Percentiles rank a stretch among this genome's conserved stretches.
Evolutionary conservation across 192 early-diverging fungal genomes (phyloP).

Genomic region (Umbelopsis isabellina): DNA sequence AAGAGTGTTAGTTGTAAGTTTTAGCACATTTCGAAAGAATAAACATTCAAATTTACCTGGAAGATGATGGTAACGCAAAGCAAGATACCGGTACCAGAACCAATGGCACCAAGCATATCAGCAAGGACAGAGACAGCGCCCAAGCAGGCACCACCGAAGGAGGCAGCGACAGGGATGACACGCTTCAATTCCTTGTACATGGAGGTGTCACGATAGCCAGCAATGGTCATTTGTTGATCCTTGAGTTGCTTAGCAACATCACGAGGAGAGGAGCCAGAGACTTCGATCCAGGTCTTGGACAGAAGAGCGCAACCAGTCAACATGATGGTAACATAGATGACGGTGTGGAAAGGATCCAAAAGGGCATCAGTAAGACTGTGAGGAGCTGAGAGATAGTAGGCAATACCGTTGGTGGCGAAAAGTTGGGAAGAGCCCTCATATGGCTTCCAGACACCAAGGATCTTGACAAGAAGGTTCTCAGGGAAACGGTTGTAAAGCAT

Average conservation of each 20-base stretch:
- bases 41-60: conserved; percentile 44
- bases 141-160: conserved; percentile 96
- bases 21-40: background rate
- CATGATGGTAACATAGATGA: conserved; percentile 94
- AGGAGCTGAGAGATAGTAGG: conserved; percentile 99
- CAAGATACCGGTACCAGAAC: conserved; percentile 98
- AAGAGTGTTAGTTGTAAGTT: background rate
- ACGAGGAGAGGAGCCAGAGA: conserved; percentile 95
- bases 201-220: conserved; percentile 90
- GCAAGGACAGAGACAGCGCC: conserved; percentile 94
- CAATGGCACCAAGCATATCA: conserved; percentile 98
- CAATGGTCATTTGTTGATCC: conserved; percentile 95
- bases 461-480: conserved; percentile 88
- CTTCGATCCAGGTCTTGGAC: conserved; percentile 99
- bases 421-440: conserved; percentile 95
- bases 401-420: conserved; percentile 89
- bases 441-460: conserved; percentile 98
- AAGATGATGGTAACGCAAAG: conserved; percentile 99
- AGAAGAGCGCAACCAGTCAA: conserved; percentile 93
- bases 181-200: conserved; percentile 99
- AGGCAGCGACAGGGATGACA: conserved; percentile 96
- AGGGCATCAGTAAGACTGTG: conserved; percentile 81
- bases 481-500: conserved; percentile 98
- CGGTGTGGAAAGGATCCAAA: conserved; percentile 94
- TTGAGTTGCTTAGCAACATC: conserved; percentile 98